phyloP scores from a whole-genome alignment of 495 filamentous ascomycete genomes.

The Clohesyomyces aquaticus region DNA sequence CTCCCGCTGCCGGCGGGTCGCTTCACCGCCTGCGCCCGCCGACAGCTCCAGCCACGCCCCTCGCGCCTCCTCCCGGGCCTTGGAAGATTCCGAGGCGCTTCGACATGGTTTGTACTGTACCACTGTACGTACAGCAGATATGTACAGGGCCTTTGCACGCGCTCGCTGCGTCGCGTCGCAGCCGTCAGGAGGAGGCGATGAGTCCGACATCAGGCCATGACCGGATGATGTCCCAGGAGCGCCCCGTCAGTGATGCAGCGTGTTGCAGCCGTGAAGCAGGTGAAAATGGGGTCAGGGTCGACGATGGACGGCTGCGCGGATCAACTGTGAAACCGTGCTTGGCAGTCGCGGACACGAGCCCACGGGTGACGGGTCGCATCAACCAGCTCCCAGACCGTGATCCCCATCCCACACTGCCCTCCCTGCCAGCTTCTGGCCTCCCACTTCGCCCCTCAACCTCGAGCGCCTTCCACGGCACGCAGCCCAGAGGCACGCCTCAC shows the following conservation, averaged over 20 bases:
- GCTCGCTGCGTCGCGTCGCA: too few relatives aligned
- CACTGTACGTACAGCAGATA: too few relatives aligned
- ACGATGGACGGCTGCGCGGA: neutral
- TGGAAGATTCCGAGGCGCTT: too few relatives aligned
- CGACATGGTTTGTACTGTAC: too few relatives aligned
- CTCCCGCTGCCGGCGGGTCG: too few relatives aligned
- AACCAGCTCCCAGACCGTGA: too few relatives aligned
- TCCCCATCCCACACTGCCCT: neutral
- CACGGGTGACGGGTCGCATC: neutral
- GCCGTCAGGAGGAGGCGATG: neutral
- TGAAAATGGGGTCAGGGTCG: neutral
- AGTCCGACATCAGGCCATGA: neutral
- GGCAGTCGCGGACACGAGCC: neutral
- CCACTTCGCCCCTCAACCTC: neutral
- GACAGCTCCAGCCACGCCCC: too few relatives aligned
- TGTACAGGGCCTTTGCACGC: too few relatives aligned
- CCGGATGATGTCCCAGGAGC: neutral
- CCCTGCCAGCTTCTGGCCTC: neutral
- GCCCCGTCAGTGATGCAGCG: neutral
- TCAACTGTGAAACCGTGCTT: constrained; percentile 5
- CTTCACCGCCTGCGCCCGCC: too few relatives aligned
- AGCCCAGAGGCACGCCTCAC: neutral
- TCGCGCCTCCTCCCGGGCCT: too few relatives aligned
- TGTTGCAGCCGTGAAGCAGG: neutral
- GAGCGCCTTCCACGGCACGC: neutral